These are phyloP conservation scores for Sporothrix variecibatus DNA, from an alignment of 2,329 filamentous ascomycete species.

Conservation along the genomic window DNA sequence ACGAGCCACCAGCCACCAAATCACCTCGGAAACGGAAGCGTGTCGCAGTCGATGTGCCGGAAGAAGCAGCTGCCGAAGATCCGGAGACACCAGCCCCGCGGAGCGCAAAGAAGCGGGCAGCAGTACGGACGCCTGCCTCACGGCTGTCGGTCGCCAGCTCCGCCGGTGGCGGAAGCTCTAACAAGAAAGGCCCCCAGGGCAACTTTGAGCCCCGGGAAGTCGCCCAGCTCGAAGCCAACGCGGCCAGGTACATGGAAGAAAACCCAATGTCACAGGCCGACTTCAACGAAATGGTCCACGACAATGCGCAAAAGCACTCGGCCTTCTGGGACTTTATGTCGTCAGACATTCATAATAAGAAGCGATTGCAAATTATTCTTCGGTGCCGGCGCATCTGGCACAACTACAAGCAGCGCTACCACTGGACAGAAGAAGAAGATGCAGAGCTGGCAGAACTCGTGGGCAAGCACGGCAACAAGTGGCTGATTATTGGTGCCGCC, in stretches of 20 bases:
- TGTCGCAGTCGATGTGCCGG: neutral
- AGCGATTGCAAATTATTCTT: conserved; percentile 56
- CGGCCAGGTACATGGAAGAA: conserved; percentile 49
- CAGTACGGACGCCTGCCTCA: neutral
- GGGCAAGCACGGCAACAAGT: conserved; percentile 55
- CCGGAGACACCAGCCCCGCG: conserved; percentile 18
- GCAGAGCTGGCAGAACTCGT: conserved; percentile 52
- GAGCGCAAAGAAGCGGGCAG: neutral
- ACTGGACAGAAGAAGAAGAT: conserved; percentile 63
- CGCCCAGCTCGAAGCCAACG: conserved; percentile 42
- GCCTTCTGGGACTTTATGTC: conserved; percentile 55
- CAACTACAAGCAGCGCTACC: conserved; percentile 61
- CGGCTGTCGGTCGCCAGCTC: neutral
- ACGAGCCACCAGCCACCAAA: neutral
- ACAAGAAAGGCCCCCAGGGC: conserved; percentile 33
- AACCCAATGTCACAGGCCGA: conserved; percentile 46
- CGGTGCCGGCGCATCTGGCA: conserved; percentile 65
- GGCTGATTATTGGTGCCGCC: conserved; percentile 61
- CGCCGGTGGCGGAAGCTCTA: neutral
- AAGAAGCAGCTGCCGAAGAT: neutral
- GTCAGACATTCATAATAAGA: conserved; percentile 51
- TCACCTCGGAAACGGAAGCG: conserved; percentile 22
- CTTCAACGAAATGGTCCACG: conserved; percentile 51
- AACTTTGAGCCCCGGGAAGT: conserved; percentile 50
- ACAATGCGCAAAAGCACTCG: conserved; percentile 35